These are phyloP conservation scores for Pharnaceum exiguum DNA, from an alignment of 148 eudicot genomes.

Conservation along the genomic window DNA sequence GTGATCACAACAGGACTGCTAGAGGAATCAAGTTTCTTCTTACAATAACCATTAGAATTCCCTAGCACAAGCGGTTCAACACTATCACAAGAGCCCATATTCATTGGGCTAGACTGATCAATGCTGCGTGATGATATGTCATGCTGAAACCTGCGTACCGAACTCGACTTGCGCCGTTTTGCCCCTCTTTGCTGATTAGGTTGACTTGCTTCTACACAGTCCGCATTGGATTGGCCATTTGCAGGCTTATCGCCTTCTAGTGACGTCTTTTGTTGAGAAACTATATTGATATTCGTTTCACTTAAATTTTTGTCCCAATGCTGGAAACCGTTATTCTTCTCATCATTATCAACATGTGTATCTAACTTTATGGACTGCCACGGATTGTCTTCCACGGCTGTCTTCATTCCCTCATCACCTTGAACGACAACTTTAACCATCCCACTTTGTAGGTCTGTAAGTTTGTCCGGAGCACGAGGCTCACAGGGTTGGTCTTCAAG, in stretches of 20 bases:
- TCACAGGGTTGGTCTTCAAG: conserved; percentile 26
- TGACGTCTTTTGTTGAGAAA: conserved; percentile 24
- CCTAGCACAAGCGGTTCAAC: conserved; percentile 27
- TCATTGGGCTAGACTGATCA: conserved; percentile 24
- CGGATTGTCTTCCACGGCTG: conserved; percentile 13
- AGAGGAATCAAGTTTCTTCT: conserved; percentile 38
- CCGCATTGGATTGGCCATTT: conserved; percentile 38
- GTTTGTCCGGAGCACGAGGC: conserved; percentile 22
- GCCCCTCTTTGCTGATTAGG: conserved; percentile 58
- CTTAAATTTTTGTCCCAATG: conserved; percentile 18
- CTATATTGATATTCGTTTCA: conserved; percentile 18
- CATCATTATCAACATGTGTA: conserved; percentile 30
- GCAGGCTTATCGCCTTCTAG: conserved; percentile 33
- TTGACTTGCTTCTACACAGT: conserved; percentile 39
- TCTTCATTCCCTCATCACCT: conserved; percentile 24
- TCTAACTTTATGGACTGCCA: conserved; percentile 25
- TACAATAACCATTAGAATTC: conserved; percentile 27
- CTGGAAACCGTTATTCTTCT: conserved; percentile 22
- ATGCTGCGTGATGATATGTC: conserved; percentile 26
- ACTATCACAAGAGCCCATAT: conserved; percentile 27
- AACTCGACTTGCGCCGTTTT: conserved; percentile 79
- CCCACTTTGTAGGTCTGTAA: conserved; percentile 10
- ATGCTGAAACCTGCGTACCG: conserved; percentile 71
- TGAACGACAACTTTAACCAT: conserved; percentile 22
- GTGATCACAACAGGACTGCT: conserved; percentile 39